Conservation (phyloP, 345 rosid genomes). For the Dimocarpus longan region DNA sequence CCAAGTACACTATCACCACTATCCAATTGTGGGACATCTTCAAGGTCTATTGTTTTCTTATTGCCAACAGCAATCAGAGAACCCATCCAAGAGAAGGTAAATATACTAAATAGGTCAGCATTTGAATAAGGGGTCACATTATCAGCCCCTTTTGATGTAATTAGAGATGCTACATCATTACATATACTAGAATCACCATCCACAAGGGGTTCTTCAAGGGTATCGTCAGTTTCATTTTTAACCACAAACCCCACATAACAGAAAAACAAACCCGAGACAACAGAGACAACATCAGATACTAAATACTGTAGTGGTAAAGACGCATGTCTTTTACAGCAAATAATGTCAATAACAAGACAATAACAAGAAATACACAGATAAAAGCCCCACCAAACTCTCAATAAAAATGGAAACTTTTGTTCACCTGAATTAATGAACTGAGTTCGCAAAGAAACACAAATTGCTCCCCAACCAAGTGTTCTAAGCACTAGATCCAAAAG, state of each 20-base stretch:
- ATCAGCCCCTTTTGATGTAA: slow-evolving; percentile 36
- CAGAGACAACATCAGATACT: slow-evolving; percentile 54
- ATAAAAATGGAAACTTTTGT: slow-evolving; percentile 43
- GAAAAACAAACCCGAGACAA: slow-evolving; percentile 37
- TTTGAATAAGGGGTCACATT: slow-evolving; percentile 47
- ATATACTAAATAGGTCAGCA: slow-evolving; percentile 42
- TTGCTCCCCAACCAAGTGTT: slow-evolving; percentile 64
- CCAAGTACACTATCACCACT: slow-evolving; percentile 43
- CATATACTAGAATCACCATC: slow-evolving; percentile 17
- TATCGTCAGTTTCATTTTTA: slow-evolving; percentile 26
- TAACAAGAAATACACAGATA: slow-evolving; percentile 58
- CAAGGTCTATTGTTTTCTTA: slow-evolving; percentile 53
- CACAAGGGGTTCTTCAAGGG: slow-evolving; percentile 50
- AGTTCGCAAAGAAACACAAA: slow-evolving; percentile 36
- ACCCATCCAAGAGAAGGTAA: slow-evolving; percentile 64
- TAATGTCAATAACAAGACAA: slow-evolving; percentile 51
- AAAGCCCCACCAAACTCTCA: slow-evolving; percentile 76
- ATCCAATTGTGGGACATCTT: slow-evolving; percentile 66
- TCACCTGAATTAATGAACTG: slow-evolving; percentile 30
- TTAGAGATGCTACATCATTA: slow-evolving; percentile 14
- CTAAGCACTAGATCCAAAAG: slow-evolving; percentile 58
- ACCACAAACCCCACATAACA: slow-evolving; percentile 49
- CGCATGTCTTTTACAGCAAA: slow-evolving; percentile 34
- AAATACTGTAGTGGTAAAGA: slow-evolving; percentile 30
- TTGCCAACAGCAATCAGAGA: slow-evolving; percentile 54